Percentiles rank a stretch among this genome's conserved stretches.
phyloP scores from a whole-genome alignment of 2,329 filamentous ascomycete genomes.

The Aspergillus sclerotialis region DNA sequence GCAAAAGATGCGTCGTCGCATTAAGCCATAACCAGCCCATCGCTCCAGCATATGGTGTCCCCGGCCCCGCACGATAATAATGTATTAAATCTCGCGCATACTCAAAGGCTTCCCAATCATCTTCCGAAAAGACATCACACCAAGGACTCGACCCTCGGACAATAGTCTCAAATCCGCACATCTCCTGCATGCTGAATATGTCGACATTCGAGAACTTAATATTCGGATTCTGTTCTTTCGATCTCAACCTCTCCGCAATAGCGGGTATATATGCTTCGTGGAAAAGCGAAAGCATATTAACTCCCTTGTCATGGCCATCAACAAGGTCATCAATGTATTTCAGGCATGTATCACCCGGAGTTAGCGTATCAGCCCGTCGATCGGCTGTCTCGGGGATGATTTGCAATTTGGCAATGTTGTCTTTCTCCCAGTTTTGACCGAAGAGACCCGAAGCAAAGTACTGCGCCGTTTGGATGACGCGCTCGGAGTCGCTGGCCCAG shows the following conservation, averaged over 20 bases:
- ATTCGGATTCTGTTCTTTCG: slow-evolving; percentile 13
- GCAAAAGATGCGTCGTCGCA: slow-evolving; percentile 46
- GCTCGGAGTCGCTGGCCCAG: slow-evolving; percentile 49
- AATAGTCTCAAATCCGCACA: slow-evolving; percentile 54
- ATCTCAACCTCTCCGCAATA: slow-evolving; percentile 39
- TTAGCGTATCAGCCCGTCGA: slow-evolving; percentile 49
- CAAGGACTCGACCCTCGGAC: slow-evolving; percentile 48
- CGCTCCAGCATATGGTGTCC: slow-evolving; percentile 45
- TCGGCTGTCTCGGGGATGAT: slow-evolving; percentile 47
- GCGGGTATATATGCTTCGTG: slow-evolving; percentile 41
- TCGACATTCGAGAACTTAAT: slow-evolving; percentile 41
- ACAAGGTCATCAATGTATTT: slow-evolving; percentile 30
- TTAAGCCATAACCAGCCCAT: slow-evolving; percentile 56
- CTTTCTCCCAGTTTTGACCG: slow-evolving; percentile 40
- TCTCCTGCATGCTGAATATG: slow-evolving; percentile 54
- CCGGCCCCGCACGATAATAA: slow-evolving; percentile 53
- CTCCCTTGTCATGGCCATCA: slow-evolving; percentile 46
- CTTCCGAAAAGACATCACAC: slow-evolving; percentile 49
- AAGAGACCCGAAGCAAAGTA: slow-evolving; percentile 52
- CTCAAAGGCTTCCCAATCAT: slow-evolving; percentile 51
- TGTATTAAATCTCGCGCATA: slow-evolving; percentile 54
- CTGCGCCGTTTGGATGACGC: slow-evolving; percentile 51
- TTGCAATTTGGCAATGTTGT: slow-evolving; percentile 36
- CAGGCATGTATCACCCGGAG: slow-evolving; percentile 44
- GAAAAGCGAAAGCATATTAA: slow-evolving; percentile 41